Conservation (phyloP, 148 eudicot species). For the Rhododendron ferrugineum region DNA sequence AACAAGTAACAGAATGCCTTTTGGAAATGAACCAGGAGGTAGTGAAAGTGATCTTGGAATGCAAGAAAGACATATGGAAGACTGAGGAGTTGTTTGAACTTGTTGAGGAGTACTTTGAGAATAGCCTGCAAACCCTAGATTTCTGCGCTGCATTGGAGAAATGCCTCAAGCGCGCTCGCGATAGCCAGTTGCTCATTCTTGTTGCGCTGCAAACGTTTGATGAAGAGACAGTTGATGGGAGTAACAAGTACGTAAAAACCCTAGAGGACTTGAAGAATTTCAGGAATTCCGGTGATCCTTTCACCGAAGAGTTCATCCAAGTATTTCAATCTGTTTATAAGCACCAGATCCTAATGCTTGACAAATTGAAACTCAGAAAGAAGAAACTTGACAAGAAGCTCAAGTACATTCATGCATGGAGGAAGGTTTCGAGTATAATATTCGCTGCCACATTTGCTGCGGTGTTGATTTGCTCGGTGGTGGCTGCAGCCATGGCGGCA, state of each 20-base stretch:
- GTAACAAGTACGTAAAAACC: neutral
- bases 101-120: conserved; percentile 96
- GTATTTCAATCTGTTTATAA: conserved; percentile 73
- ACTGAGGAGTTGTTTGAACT: conserved; percentile 87
- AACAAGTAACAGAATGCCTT: conserved; percentile 84
- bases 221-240: conserved; percentile 40
- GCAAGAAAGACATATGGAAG: conserved; percentile 97
- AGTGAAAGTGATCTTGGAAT: conserved; percentile 83
- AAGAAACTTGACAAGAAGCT: conserved; percentile 90
- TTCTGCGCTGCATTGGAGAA: conserved; percentile 89
- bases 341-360: conserved; percentile 76
- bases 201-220: conserved; percentile 83
- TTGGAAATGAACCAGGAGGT: conserved; percentile 97
- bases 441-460: conserved; percentile 88
- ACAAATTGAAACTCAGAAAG: conserved; percentile 62
- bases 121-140: conserved; percentile 80
- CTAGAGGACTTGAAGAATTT: conserved; percentile 72
- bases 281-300: conserved; percentile 74
- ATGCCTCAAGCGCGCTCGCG: conserved; percentile 73
- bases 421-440: conserved; percentile 73
- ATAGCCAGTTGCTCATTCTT: conserved; percentile 67
- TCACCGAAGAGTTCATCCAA: conserved; percentile 76
- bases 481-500: conserved; percentile 88
- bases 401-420: conserved; percentile 75
- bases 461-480: conserved; percentile 90